Conservation (phyloP, 192 early-diverging fungal species). For the Thoreauomyces humboldtii region DNA sequence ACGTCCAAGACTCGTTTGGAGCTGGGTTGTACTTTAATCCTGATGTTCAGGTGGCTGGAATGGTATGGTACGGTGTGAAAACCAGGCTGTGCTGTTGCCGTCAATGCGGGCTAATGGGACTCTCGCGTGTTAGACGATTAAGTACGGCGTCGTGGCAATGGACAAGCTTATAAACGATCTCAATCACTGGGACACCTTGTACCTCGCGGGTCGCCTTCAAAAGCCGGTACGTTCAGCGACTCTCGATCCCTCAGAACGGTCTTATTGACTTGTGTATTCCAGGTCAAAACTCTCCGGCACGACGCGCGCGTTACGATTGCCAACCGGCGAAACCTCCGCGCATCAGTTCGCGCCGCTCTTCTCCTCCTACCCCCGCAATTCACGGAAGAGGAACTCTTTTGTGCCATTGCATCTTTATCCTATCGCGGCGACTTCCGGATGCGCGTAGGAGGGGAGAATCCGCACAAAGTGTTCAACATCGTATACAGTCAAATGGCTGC, state of each 20-base stretch:
- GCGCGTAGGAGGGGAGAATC: slow-evolving; percentile 83
- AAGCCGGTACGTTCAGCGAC: slow-evolving; percentile 72
- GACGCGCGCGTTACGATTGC: slow-evolving; percentile 72
- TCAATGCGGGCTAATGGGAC: too few relatives aligned
- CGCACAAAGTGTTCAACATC: slow-evolving; percentile 93
- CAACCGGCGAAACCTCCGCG: slow-evolving; percentile 81
- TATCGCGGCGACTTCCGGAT: slow-evolving; percentile 90
- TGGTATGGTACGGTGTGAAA: too few relatives aligned
- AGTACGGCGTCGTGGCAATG: slow-evolving; percentile 97
- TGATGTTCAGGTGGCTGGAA: slow-evolving; percentile 80
- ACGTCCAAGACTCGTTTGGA: slow-evolving; percentile 80
- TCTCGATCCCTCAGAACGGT: neutral
- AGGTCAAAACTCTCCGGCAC: slow-evolving; percentile 75
- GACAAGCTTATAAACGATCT: slow-evolving; percentile 83
- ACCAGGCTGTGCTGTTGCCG: too few relatives aligned
- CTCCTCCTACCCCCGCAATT: slow-evolving; percentile 81
- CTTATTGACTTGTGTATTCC: neutral
- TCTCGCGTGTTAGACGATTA: slow-evolving; percentile 75
- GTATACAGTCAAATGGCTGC: slow-evolving; percentile 71
- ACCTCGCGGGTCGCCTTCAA: slow-evolving; percentile 94
- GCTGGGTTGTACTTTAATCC: slow-evolving; percentile 97
- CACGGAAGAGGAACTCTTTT: slow-evolving; percentile 76
- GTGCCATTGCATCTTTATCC: slow-evolving; percentile 79
- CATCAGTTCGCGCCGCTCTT: slow-evolving; percentile 79
- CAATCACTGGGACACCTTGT: slow-evolving; percentile 91